phyloP scores from a whole-genome alignment of 2,329 filamentous ascomycete genomes.

The Dryadomyces quercus-mongolicae region DNA sequence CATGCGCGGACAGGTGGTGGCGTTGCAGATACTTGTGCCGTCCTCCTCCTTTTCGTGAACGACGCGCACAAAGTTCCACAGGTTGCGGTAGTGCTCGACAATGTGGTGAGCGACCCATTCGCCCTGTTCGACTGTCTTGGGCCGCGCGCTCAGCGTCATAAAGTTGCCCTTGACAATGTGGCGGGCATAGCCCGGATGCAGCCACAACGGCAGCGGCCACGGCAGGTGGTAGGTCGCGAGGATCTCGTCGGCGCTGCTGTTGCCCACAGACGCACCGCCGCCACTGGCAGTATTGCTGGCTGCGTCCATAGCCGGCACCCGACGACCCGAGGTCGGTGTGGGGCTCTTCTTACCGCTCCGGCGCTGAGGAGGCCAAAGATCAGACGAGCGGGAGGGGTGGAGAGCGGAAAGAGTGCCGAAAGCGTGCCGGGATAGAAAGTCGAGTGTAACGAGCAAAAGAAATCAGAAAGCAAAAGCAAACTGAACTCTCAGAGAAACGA shows the following conservation, averaged over 20 bases:
- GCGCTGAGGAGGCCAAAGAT: too few species aligned
- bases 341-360: too few species aligned
- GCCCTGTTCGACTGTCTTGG: conserved; percentile 84
- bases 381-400: background rate
- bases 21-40: conserved; percentile 70
- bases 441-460: background rate
- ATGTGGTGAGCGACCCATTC: conserved; percentile 96
- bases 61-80: conserved; percentile 81
- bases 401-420: background rate
- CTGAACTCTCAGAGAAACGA: too few species aligned
- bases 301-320: background rate
- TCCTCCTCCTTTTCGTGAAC: conserved; percentile 77
- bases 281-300: background rate
- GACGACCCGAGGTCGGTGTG: too few species aligned
- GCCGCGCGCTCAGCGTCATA: conserved; percentile 85
- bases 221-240: conserved; percentile 42
- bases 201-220: conserved; percentile 58
- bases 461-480: too few species aligned
- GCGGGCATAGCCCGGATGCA: conserved; percentile 62
- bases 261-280: too few species aligned
- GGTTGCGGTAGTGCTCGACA: conserved; percentile 80
- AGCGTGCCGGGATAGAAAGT: background rate
- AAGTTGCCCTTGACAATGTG: conserved; percentile 97
- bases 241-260: conserved; percentile 33
- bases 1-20: conserved; percentile 77